Conservation (phyloP, 495 filamentous ascomycete species). For the Hypoxylon subgilvum region DNA sequence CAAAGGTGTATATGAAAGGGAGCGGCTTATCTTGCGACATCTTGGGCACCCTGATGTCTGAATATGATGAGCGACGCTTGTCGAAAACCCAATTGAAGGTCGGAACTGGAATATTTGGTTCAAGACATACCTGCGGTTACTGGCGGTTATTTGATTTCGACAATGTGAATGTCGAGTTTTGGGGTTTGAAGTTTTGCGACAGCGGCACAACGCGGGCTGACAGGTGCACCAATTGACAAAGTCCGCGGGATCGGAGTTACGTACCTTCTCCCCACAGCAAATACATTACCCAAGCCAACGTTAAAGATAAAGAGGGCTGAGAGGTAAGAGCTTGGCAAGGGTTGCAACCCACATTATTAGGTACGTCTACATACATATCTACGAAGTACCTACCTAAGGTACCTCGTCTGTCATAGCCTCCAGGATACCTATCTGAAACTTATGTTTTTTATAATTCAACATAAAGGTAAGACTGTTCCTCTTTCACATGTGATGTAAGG, state of each 20-base stretch:
- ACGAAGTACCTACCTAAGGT: no score
- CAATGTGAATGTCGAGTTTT: constrained; percentile 1
- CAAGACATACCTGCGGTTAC: constrained; percentile 29
- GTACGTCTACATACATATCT: no score
- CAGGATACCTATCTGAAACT: no score
- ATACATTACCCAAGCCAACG: no score
- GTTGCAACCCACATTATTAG: no score
- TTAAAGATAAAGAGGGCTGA: no score
- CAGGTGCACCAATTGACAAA: no score
- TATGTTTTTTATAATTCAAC: no score
- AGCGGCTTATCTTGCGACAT: constrained; percentile 76
- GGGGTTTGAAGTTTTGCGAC: constrained; percentile 38
- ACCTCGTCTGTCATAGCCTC: no score
- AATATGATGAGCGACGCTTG: not conserved
- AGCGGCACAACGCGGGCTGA: constrained; percentile 22
- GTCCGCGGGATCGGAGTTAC: constrained; percentile 34
- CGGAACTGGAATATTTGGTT: constrained; percentile 5
- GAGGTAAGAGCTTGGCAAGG: no score
- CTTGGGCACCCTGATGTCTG: constrained; percentile 39
- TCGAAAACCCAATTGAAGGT: constrained; percentile 6
- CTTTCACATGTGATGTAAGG: no score
- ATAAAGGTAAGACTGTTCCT: no score
- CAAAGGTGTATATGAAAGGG: constrained; percentile 85
- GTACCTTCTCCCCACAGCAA: constrained; percentile 12
- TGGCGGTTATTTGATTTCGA: constrained; percentile 22